phyloP scores from a whole-genome alignment of 371 early-diverging fungal species.

The Syncephalis fuscata region DNA sequence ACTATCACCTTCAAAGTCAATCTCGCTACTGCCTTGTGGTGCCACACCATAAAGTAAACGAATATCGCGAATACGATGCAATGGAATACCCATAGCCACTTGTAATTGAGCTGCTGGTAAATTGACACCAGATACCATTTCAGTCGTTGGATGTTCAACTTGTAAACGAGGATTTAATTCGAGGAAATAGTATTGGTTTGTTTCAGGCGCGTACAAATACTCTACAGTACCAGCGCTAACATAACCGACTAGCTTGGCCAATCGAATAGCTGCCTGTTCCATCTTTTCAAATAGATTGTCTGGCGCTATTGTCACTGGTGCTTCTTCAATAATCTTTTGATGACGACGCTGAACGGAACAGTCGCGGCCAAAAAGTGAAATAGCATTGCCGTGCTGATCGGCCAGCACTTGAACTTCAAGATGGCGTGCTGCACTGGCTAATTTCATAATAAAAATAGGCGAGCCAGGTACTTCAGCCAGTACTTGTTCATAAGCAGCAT shows the following conservation, averaged over 20 bases:
- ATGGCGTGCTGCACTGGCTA: constrained; percentile 90
- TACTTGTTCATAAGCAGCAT: constrained; percentile 70
- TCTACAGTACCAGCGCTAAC: constrained; percentile 97
- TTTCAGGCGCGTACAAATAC: constrained; percentile 81
- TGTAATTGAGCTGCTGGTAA: constrained; percentile 95
- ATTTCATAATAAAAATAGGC: constrained; percentile 93
- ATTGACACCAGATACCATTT: constrained; percentile 96
- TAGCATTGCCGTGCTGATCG: constrained; percentile 93
- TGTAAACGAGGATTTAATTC: constrained; percentile 98
- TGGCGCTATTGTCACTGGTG: constrained; percentile 86
- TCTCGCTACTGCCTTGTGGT: constrained; percentile 64
- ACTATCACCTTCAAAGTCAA: constrained; percentile 81
- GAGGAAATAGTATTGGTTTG: constrained; percentile 86
- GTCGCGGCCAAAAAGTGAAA: constrained; percentile 96
- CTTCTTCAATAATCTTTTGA: constrained; percentile 93
- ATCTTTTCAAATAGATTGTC: constrained; percentile 68
- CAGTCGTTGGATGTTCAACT: constrained; percentile 99
- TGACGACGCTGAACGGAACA: constrained; percentile 98
- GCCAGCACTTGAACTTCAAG: constrained; percentile 96
- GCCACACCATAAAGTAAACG: constrained; percentile 83
- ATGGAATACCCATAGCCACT: constrained; percentile 95
- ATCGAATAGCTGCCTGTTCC: constrained; percentile 91
- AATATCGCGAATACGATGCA: constrained; percentile 86
- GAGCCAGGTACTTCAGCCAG: constrained; percentile 91
- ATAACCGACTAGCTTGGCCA: constrained; percentile 90